phyloP scores from a whole-genome alignment of 163 green algal genomes.

The Dunaliella salina region DNA sequence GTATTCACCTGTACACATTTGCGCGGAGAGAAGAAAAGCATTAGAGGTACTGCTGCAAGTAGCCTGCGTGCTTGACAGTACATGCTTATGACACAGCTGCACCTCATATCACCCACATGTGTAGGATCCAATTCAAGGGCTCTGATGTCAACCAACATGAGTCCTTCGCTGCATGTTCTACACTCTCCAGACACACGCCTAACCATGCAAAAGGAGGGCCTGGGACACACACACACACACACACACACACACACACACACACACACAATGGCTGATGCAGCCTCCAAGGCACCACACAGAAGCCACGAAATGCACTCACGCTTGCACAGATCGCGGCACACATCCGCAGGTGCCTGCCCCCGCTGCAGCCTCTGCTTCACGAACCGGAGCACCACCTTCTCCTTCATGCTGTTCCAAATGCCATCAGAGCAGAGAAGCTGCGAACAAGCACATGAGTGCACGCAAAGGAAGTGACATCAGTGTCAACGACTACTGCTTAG shows the following conservation, averaged over 20 bases:
- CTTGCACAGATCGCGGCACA: constrained; percentile 7
- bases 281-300: neutral
- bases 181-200: neutral
- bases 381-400: constrained; percentile 16
- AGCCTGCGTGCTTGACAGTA: too few relatives aligned
- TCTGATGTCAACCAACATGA: too few relatives aligned
- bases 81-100: too few relatives aligned
- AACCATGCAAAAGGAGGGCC: neutral
- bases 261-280: neutral
- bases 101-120: too few relatives aligned
- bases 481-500: too few relatives aligned
- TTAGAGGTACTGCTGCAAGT: too few relatives aligned
- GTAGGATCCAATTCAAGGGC: too few relatives aligned
- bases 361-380: constrained; percentile 3
- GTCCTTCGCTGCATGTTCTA: too few relatives aligned
- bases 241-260: too few relatives aligned
- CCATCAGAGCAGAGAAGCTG: constrained; percentile 18
- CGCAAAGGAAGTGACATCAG: too few relatives aligned
- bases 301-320: neutral
- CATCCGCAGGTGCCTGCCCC: neutral
- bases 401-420: constrained; percentile 20
- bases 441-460: neutral
- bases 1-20: too few relatives aligned
- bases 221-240: neutral
- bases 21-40: too few relatives aligned